Percentiles rank a stretch among this genome's conserved stretches.
Conservation (phyloP, 495 filamentous ascomycete species). For the Penicillium daleae region DNA sequence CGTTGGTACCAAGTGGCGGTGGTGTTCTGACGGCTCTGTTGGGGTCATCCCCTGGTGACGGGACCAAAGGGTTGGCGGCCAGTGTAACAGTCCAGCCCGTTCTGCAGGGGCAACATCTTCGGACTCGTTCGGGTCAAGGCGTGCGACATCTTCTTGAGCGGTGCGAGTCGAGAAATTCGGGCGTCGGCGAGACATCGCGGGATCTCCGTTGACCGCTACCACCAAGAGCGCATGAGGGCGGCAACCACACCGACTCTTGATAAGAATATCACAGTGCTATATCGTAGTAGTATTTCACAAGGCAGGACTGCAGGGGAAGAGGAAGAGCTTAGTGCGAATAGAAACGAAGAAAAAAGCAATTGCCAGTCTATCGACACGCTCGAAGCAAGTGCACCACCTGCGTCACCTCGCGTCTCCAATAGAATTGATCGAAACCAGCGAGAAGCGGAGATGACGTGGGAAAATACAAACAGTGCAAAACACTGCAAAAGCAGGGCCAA, state of each 20-base stretch:
- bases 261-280: neutral
- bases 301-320: neutral
- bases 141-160: constrained; percentile 57
- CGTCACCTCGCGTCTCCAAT: constrained; percentile 19
- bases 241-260: neutral
- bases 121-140: constrained; percentile 49
- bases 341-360: neutral
- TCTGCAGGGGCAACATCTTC: constrained; percentile 25
- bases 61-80: constrained; percentile 28
- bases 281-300: neutral
- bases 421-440: neutral
- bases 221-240: constrained; percentile 14
- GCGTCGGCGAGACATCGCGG: constrained; percentile 44
- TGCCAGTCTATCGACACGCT: neutral
- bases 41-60: constrained; percentile 39
- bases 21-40: constrained; percentile 22
- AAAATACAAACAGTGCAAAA: constrained; percentile 45
- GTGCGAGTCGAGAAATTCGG: constrained; percentile 59
- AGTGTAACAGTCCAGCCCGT: constrained; percentile 27
- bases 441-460: constrained; percentile 25
- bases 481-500: neutral
- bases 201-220: constrained; percentile 30
- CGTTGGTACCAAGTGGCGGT: constrained; percentile 26
- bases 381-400: constrained; percentile 17
- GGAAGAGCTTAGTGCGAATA: neutral